Base-by-base conservation (phyloP, 208 protist genomes). In the Trypanosomatidae sp. region DNA sequence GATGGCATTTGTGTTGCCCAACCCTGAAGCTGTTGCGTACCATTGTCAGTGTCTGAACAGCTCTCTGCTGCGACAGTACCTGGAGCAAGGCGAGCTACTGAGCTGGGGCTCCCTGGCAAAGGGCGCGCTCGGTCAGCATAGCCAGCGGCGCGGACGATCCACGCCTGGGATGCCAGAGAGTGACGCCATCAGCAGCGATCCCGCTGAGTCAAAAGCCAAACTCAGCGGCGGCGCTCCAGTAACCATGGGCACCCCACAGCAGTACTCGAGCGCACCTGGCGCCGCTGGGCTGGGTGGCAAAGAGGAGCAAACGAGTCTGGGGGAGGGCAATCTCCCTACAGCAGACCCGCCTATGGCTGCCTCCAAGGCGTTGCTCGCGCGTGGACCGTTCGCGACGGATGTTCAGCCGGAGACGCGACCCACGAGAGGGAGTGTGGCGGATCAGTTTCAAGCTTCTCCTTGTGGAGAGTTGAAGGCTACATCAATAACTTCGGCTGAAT, bases 31-130 rank as follows among this genome's bases (percentile, higher is more conserved):
- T 59, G 60, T 43, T 30, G 46, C 49, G 43, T 71, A 67, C 47
- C 69, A 71, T 8, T 64, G 52, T 10, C 36, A 28, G 52, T 80
- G 75, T 46, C 36, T 64, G 12, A 41, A 44, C 10, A 62, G 72
- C 53, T 39, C 49, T 30, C 62, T 88, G 19, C 74, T 88, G 36
- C 60, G 62, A 30, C 58, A 68, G 28, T 88, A 85, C 44, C 9
- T 84, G 19, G 67, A 85, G 22, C 41, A 83, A 0, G 83, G 83
- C 13, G 69, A 62, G 53, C 59, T 88, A 49, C 39, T 84, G 33
- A 71, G 76, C 59, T 88, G 83, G 83, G 80, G 83, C 7, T 79
- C 72, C 3, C 19, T 66, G n/a, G 44, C 74, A 56, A 75, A 82
- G 53, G 71, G 73, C 65, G 83, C 83, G 13, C 67, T 88, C 15